Evolutionary conservation across 2,329 filamentous ascomycete genomes (phyloP), one percentile per base, ranked within the genome.

Genomic region (Geosmithia flava): DNA sequence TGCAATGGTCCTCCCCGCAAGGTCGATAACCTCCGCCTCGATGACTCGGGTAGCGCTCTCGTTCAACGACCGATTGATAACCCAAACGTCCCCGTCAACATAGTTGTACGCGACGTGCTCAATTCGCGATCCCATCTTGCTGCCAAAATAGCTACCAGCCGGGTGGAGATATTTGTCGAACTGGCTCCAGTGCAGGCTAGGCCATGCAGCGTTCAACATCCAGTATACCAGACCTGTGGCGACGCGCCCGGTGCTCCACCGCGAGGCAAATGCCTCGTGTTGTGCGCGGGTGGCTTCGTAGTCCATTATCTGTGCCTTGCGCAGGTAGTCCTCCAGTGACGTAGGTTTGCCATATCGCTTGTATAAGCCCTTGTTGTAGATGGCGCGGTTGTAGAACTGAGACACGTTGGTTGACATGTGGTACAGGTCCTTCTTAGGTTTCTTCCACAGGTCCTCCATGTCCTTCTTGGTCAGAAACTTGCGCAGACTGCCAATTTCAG

Each of bases 191-290:
- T 83, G 80, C 27, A 83, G 62, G 48, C 70, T 75, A 0, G 80
- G 80, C 78, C 79, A 83, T 1, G 79, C 80, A 44, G 73, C 73
- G 53, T 81, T 81, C 47, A 83, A 59, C 79, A 83, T 83, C 80
- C 80, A 83, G 62, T 83, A 83, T 16, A 83, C 73, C 45, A 76
- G 45, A 0, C 80, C 80, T 0, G 78, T 82, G 0, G 78, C 76
- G 0, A 76, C 74, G 3, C 72, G 63, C 1, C 62, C 58, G 1
- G 65, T 66, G 51, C 58, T 74, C 69, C 77, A 80, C 1, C 67
- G 63, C 2, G 71, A 63, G 0, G 70, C 64, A 54, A 73, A 82
- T 0, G 63, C 76, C 55, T 83, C 80, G 48, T 76, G 79, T 53
- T 81, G 65, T 0, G 77, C 67, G 2, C 78, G 66, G 1, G 75